Base-by-base conservation (phyloP, 192 early-diverging fungal genomes). In the Oehlia diaphana region DNA sequence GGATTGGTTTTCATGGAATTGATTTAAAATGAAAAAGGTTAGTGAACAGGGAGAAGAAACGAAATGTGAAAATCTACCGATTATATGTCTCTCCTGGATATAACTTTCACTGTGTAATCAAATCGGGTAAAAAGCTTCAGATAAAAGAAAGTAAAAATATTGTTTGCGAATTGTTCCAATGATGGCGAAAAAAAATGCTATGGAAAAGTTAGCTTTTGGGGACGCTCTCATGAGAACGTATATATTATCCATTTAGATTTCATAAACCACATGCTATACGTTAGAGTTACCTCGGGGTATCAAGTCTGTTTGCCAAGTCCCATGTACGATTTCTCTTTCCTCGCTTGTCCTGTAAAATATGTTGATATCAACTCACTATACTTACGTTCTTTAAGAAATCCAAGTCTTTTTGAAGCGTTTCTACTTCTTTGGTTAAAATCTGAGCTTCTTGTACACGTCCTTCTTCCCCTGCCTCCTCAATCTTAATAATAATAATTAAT, bases 361-460 rank as follows among this genome's bases (percentile, higher is more conserved):
- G 53, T 21, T 58, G 53, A 58, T 58, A 58, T 58, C 53, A 58
- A 58, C 53, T 58, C 19, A 58, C 53, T 50, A 26, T 47, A 79
- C 84, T 83, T 82, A 91, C 90, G 68, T 87, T 86, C 79, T 86
- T 87, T 72, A 93, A 81, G 2, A 81, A 80, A 14, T 83, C 83
- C 65, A 93, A 77, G 67, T 95, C 93, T 19, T 81, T 82, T 81
- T 94, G 92, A 37, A 94, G 82, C 58, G 86, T 84, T 61, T 95
- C 95, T 21, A 91, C 92, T 62, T 92, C 85, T 19, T 84, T 83
- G 31, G 88, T 91, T 65, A 94, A 79, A 2, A 82, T 86, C 13
- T 86, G 81, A 9, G 95, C 95, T 82, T 94, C 92, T 39, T 92
- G 88, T 8, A 96, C 93, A 47, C 86, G 86, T 5, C 93, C 95